Evolutionary conservation across 495 filamentous ascomycete species (phyloP).

Genomic region (Lasiosphaeria hispida): DNA sequence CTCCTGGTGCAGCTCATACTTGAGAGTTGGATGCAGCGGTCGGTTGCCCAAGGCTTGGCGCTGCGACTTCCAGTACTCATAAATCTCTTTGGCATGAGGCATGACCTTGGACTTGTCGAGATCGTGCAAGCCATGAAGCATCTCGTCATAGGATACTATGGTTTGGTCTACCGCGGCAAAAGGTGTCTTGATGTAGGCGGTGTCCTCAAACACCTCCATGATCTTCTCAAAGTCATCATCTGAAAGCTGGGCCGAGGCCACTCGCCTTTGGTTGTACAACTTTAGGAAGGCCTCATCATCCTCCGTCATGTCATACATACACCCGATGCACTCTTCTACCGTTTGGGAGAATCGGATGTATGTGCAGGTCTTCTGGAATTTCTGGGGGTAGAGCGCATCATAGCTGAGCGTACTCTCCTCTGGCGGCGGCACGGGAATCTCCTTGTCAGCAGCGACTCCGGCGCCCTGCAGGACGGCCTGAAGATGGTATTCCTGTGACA

Average conservation of each 20-base stretch:
- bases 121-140: conserved; percentile 74
- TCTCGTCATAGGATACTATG: conserved; percentile 73
- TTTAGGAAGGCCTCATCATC: conserved; percentile 85
- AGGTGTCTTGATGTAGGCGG: conserved; percentile 73
- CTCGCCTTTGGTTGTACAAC: conserved; percentile 73
- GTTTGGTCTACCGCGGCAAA: conserved; percentile 86
- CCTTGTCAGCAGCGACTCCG: conserved; percentile 63
- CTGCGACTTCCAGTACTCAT: conserved; percentile 83
- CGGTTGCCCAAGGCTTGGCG: conserved; percentile 64
- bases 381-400: conserved; percentile 78
- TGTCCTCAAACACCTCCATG: conserved; percentile 94
- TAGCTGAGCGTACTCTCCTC: conserved; percentile 78
- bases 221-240: conserved; percentile 90
- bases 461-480: conserved; percentile 86
- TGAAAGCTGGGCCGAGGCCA: conserved; percentile 62
- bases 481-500: conserved; percentile 89
- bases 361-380: conserved; percentile 78
- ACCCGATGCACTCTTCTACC: conserved; percentile 83
- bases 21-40: conserved; percentile 70
- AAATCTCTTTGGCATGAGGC: conserved; percentile 78
- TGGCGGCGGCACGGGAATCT: conserved; percentile 81
- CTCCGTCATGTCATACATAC: conserved; percentile 86
- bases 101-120: conserved; percentile 61
- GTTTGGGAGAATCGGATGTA: conserved; percentile 98
- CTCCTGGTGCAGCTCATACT: conserved; percentile 89